Evolutionary conservation across 202 grass and related monocot species (phyloP).

Genomic region (Schoenoplectus tabernaemontani): DNA sequence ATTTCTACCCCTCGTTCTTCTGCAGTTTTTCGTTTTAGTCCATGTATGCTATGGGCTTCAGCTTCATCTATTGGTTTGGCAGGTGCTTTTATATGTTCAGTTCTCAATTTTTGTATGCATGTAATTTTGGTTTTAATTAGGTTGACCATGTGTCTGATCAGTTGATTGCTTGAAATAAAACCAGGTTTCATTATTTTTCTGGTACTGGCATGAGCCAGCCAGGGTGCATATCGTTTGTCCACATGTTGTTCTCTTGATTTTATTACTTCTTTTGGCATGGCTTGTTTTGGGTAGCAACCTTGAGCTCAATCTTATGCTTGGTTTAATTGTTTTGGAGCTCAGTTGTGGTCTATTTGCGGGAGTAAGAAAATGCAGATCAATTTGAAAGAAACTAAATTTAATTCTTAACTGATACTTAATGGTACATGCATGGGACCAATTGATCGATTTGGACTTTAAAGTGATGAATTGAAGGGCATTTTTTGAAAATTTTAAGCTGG

Average conservation of each 20-base stretch:
- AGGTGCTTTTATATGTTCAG: conserved; percentile 10
- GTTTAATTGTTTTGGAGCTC: neutral
- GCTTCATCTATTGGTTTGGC: conserved; percentile 12
- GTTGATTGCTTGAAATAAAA: conserved; percentile 7
- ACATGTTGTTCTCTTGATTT: neutral
- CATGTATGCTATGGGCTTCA: conserved; percentile 9
- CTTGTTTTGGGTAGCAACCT: neutral
- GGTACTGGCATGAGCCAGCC: conserved; percentile 21
- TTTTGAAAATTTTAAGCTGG: neutral
- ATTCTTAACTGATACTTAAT: neutral
- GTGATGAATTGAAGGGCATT: too few species aligned
- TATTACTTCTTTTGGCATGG: neutral
- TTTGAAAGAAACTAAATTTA: neutral
- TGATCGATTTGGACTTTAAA: neutral
- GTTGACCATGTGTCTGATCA: neutral
- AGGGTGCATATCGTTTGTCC: conserved; percentile 1
- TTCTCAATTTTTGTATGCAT: neutral
- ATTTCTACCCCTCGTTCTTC: neutral
- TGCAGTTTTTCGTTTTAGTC: neutral
- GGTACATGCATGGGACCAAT: too few species aligned
- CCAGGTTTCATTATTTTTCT: too few species aligned
- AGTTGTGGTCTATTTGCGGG: neutral
- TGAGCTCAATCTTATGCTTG: neutral
- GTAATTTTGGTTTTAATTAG: neutral
- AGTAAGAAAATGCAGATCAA: neutral